A percentile compares a stretch with the other conserved stretches of the same genome.
phyloP scores from a whole-genome alignment of 2,329 filamentous ascomycete genomes.

The Monilinia vaccinii-corymbosi region DNA sequence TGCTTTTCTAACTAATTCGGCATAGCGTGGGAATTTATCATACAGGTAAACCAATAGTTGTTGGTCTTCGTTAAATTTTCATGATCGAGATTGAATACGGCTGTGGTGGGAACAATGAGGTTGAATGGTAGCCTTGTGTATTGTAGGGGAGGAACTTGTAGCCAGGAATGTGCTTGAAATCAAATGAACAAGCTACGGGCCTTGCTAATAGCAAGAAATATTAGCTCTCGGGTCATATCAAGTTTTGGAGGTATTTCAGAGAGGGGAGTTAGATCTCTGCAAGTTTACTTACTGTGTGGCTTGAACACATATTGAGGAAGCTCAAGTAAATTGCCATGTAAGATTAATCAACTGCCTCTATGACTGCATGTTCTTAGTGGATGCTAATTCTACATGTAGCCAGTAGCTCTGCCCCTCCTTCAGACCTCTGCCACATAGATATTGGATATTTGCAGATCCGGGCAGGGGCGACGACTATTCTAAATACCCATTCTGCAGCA shows the following conservation, averaged over 20 bases:
- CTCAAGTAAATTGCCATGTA: background rate
- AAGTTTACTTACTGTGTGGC: background rate
- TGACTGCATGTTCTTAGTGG: background rate
- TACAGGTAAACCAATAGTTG: accelerated
- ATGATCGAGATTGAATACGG: background rate
- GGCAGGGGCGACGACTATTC: no score
- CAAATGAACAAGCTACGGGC: background rate
- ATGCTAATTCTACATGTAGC: no score
- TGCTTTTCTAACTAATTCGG: background rate
- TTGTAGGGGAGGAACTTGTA: background rate
- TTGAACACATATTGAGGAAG: no score
- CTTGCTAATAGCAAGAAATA: background rate
- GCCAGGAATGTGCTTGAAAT: background rate
- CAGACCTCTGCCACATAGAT: no score
- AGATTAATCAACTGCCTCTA: background rate
- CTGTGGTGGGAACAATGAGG: background rate
- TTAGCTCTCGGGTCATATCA: background rate
- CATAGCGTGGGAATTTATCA: background rate
- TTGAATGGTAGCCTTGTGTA: background rate
- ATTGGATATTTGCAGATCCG: no score
- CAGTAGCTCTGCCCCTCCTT: no score
- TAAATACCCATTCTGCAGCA: no score
- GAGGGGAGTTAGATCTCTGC: background rate
- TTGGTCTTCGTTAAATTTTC: accelerated
- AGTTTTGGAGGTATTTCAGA: background rate